A percentile compares a stretch with the other conserved stretches of the same genome.
These are phyloP conservation scores for Pseudozyma hubeiensis DNA, from an alignment of 1,284 basidiomycete genomes.

Conservation along the genomic window DNA sequence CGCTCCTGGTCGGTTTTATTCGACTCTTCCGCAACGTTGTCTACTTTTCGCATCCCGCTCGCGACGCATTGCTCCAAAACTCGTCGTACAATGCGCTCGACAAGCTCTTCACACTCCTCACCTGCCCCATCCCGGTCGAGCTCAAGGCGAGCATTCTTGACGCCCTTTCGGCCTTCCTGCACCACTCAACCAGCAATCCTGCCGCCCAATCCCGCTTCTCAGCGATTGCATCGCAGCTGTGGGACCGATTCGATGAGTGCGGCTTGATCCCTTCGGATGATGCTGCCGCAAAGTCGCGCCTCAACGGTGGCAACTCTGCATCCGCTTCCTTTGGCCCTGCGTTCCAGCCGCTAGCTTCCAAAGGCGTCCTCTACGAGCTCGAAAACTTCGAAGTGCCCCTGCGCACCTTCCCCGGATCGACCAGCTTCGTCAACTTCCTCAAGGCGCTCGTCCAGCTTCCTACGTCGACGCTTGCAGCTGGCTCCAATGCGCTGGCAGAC, in stretches of 20 bases:
- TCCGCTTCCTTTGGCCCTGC: constrained; percentile 33
- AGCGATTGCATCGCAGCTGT: constrained; percentile 81
- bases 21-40: constrained; percentile 84
- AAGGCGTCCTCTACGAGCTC: constrained; percentile 73
- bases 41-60: constrained; percentile 80
- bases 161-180: constrained; percentile 81
- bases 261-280: constrained; percentile 35
- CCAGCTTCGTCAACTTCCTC: constrained; percentile 86
- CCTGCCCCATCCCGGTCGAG: constrained; percentile 76
- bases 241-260: constrained; percentile 81
- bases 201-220: constrained; percentile 32
- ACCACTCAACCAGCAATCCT: constrained; percentile 22
- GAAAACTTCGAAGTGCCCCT: constrained; percentile 85
- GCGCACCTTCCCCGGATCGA: constrained; percentile 84
- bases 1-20: constrained; percentile 83
- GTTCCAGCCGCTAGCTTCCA: constrained; percentile 37
- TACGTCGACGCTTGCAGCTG: constrained; percentile 22
- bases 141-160: constrained; percentile 89
- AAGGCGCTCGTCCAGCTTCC: constrained; percentile 73
- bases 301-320: background rate
- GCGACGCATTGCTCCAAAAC: constrained; percentile 82
- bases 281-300: constrained; percentile 23
- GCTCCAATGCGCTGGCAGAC: constrained; percentile 31
- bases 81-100: constrained; percentile 78
- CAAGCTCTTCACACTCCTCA: constrained; percentile 74